These are phyloP conservation scores for Eucalyptus guilfoylei DNA, from an alignment of 345 rosid genomes.

Conservation along the genomic window DNA sequence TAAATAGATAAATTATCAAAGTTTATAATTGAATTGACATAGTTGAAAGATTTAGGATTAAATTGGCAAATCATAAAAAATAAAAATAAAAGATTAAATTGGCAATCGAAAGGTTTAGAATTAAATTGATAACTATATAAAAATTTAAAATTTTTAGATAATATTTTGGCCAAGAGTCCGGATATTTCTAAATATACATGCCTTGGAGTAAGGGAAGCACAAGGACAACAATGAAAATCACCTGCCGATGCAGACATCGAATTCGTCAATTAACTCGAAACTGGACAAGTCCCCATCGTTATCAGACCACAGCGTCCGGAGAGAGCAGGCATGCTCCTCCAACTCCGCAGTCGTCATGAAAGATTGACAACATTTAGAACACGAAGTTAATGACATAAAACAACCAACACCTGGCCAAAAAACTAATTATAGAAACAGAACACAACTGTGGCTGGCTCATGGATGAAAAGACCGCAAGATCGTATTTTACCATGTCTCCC, in stretches of 20 bases:
- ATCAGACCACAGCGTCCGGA: neutral
- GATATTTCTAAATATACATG: neutral
- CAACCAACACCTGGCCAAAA: neutral
- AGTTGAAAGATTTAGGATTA: rapidly evolving
- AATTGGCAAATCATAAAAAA: too few species aligned
- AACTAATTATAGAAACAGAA: neutral
- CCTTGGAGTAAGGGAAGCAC: neutral
- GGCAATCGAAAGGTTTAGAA: rapidly evolving
- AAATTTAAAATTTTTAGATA: rapidly evolving
- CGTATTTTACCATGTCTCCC: neutral
- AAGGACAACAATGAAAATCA: neutral
- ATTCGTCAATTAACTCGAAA: neutral
- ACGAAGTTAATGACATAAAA: neutral
- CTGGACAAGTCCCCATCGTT: neutral
- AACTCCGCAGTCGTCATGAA: neutral
- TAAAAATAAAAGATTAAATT: rapidly evolving
- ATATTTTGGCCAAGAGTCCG: neutral
- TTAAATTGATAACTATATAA: rapidly evolving
- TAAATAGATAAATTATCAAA: too few species aligned
- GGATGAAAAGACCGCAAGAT: neutral
- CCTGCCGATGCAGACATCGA: neutral
- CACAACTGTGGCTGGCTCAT: neutral
- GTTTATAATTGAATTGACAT: rapidly evolving
- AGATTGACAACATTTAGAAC: neutral
- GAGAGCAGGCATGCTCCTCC: neutral